Percentiles rank a stretch among this genome's conserved stretches.
These are phyloP conservation scores for Ligustrum vulgare DNA, from an alignment of 257 asterid species.

Conservation along the genomic window DNA sequence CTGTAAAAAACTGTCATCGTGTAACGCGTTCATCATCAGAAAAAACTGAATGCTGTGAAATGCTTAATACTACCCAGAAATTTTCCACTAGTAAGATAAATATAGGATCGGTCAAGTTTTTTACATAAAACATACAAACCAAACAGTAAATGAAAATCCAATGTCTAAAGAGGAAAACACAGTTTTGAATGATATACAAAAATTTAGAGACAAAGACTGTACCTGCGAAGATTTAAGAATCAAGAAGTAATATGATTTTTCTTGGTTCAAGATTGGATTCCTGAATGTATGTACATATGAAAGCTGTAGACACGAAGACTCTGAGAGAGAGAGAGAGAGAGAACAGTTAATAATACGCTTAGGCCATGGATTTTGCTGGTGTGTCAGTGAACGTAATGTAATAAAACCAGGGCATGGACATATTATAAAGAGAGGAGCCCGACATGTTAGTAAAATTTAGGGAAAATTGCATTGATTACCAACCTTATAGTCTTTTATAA, in stretches of 20 bases:
- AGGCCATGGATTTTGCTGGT: not conserved
- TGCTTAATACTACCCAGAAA: not conserved
- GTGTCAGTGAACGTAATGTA: not conserved
- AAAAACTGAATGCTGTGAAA: not conserved
- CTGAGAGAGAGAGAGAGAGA: not conserved
- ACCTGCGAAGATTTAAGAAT: not conserved
- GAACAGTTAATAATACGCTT: not conserved
- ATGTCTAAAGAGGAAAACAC: not conserved
- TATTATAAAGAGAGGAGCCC: not conserved
- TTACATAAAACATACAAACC: not conserved
- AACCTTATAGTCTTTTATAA: not conserved
- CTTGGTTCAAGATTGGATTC: not conserved
- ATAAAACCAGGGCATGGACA: not conserved
- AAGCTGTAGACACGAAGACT: not conserved
- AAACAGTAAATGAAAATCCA: not conserved
- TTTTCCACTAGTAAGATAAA: not conserved
- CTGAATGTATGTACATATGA: not conserved
- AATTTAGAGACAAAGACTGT: not conserved
- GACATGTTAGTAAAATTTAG: not conserved
- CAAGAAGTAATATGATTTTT: not conserved
- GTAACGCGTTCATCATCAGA: not conserved
- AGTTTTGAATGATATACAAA: not conserved
- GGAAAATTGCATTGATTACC: not conserved
- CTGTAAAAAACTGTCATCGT: constrained; percentile 14
- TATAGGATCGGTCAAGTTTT: not conserved